Evolutionary conservation across 2,329 filamentous ascomycete genomes (phyloP), one percentile per base, ranked within the genome.

Genomic region (Ophiostoma fasciatum): DNA sequence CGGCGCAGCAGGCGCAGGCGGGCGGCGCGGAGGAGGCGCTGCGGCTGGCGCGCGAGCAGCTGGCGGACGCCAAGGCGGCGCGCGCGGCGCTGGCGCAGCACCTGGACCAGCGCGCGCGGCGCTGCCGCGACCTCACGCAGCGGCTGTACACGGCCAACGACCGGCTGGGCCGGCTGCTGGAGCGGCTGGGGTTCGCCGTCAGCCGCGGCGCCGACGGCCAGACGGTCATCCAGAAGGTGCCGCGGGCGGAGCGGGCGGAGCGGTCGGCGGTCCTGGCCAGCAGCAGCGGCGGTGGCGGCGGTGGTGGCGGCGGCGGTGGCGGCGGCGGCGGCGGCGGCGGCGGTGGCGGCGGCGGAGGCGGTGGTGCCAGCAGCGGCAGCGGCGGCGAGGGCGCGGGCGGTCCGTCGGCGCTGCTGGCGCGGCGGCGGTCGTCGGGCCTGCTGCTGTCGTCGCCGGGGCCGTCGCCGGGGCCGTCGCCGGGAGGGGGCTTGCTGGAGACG

Each of bases 161-260:
- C 46, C 78, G 83, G 18, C 64, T 94, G n/a, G 71, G 73, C 40
- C 75, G 79, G 35, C 72, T 98, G 32, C 65, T 98, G 1, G 87
- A 96, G 51, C 74, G 84, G 21, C 66, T 96, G 5, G 88, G 88
- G 11, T 94, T 90, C 51, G 75, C 79, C 0, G 70, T 96, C 13
- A 74, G 74, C 3, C 75, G 83, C 23, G n/a, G n/a, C n/a, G 75
- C 84, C 43, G 75, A 79, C 28, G 72, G 74, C 17, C 66, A 66
- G 12, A 83, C 93, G 70, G 58, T 70, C 2, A 76, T 94, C 33
- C 81, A 84, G 50, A 81, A 84, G 46, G 56, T 78, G 22, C 70
- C 74, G 5, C 68, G 70, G 14, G 60, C 70, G 4, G 74, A 78
- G 44, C 68, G 70, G 14, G 60, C 70, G 4, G 74, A 78, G 44